Conservation (phyloP, 1,139 yeast genomes). For the Hanseniaspora sp. region DNA sequence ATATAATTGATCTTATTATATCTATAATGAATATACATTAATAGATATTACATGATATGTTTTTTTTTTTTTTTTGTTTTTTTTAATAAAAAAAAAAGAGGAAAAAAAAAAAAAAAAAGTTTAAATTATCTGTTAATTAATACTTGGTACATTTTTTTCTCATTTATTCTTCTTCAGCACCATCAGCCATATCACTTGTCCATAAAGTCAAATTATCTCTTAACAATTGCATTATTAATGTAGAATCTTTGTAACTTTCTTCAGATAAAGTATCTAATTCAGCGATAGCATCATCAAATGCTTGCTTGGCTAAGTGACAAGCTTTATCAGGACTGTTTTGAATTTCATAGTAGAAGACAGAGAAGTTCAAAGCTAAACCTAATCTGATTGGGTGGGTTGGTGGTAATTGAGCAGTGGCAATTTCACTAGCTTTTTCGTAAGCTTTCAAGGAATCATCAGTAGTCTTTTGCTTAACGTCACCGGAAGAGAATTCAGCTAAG, state of each 20-base stretch:
- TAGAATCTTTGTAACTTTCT: conserved; percentile 96
- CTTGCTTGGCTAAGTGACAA: conserved; percentile 96
- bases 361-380: conserved; percentile 94
- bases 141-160: neutral
- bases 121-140: too few species aligned
- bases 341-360: conserved; percentile 96
- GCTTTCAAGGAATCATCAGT: conserved; percentile 90
- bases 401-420: conserved; percentile 91
- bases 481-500: conserved; percentile 89
- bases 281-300: conserved; percentile 97
- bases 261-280: conserved; percentile 95
- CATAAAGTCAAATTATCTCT: conserved; percentile 97
- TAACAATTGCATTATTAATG: conserved; percentile 95
- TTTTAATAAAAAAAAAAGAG: neutral
- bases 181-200: conserved; percentile 91
- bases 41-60: too few species aligned
- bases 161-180: conserved; percentile 46
- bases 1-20: too few species aligned
- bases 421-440: conserved; percentile 89
- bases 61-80: too few species aligned
- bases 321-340: conserved; percentile 97
- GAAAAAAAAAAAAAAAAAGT: neutral
- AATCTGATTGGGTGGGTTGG: conserved; percentile 98
- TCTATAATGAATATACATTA: too few species aligned
- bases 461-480: conserved; percentile 85